These are phyloP conservation scores for Acacia concinna DNA, from an alignment of 331 rosid species.

Conservation along the genomic window DNA sequence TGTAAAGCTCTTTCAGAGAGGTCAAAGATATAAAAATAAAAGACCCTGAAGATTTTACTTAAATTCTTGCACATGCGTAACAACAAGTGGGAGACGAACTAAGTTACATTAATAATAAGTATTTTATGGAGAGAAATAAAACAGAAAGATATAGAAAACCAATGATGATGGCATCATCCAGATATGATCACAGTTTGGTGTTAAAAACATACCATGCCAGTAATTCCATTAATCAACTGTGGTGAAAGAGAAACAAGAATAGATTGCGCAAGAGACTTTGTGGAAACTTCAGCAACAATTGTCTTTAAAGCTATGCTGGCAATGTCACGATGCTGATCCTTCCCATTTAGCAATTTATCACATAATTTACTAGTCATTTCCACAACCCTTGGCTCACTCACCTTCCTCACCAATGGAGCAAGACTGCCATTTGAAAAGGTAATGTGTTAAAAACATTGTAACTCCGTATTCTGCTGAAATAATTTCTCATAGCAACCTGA, in stretches of 20 bases:
- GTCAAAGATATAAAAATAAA: conserved; percentile 18
- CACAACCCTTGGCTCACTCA: conserved; percentile 78
- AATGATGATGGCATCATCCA: conserved; percentile 12
- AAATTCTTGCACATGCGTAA: conserved; percentile 5
- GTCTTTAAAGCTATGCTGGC: conserved; percentile 99
- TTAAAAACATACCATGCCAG: conserved; percentile 63
- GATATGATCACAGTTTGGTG: conserved; percentile 1
- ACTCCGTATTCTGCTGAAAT: neutral
- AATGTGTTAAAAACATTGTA: neutral
- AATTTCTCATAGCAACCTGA: neutral
- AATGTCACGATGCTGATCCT: conserved; percentile 93
- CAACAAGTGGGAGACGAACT: conserved; percentile 13
- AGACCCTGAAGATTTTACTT: neutral
- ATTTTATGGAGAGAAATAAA: neutral
- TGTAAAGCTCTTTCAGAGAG: neutral
- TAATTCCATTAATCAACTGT: conserved; percentile 77
- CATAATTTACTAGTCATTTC: conserved; percentile 87
- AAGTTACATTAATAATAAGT: neutral
- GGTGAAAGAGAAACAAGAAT: conserved; percentile 75
- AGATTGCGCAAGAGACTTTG: conserved; percentile 85
- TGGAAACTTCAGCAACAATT: conserved; percentile 84
- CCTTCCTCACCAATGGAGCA: conserved; percentile 93
- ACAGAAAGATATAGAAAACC: neutral
- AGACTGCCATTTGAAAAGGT: conserved; percentile 54
- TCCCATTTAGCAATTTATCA: conserved; percentile 80